Evolutionary conservation across 129 eudicot species (phyloP).

Genomic region (Flaveria linearis): DNA sequence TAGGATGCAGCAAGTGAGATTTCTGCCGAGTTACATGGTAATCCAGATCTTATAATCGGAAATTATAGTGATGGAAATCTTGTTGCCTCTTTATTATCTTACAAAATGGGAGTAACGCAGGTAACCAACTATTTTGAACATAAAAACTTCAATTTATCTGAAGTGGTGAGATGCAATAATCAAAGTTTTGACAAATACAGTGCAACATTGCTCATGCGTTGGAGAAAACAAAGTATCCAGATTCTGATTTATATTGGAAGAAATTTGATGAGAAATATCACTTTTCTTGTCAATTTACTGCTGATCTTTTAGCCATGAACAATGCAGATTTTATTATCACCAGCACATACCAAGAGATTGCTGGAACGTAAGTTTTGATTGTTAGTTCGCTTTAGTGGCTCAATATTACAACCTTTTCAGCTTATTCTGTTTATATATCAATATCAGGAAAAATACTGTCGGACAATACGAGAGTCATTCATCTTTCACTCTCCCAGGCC

Average conservation of each 20-base stretch:
- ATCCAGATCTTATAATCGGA: slow-evolving; percentile 89
- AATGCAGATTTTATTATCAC: slow-evolving; percentile 96
- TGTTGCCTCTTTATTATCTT: slow-evolving; percentile 83
- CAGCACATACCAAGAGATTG: slow-evolving; percentile 97
- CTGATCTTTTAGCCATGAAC: slow-evolving; percentile 96
- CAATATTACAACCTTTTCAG: background rate
- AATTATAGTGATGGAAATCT: slow-evolving; percentile 97
- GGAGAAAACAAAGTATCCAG: slow-evolving; percentile 98
- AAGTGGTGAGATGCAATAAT: slow-evolving; percentile 6
- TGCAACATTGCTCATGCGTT: slow-evolving; percentile 98
- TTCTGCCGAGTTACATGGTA: slow-evolving; percentile 73
- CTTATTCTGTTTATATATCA: slow-evolving; percentile 24
- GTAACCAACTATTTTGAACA: slow-evolving; percentile 38
- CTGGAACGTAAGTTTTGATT: slow-evolving; percentile 84
- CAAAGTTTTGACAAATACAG: slow-evolving; percentile 37
- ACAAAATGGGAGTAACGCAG: slow-evolving; percentile 95
- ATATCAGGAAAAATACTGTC: slow-evolving; percentile 78
- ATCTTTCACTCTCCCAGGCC: slow-evolving; percentile 93
- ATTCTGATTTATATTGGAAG: slow-evolving; percentile 89
- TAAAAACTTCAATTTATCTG: background rate
- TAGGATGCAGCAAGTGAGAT: slow-evolving; percentile 92
- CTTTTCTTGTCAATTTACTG: slow-evolving; percentile 96
- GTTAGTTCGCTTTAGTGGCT: background rate
- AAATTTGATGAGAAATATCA: slow-evolving; percentile 91
- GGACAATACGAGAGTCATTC: slow-evolving; percentile 98